A percentile compares a stretch with the other conserved stretches of the same genome.
Evolutionary conservation across 257 asterid species (phyloP).

Genomic region (Solanum bulbocastanum): DNA sequence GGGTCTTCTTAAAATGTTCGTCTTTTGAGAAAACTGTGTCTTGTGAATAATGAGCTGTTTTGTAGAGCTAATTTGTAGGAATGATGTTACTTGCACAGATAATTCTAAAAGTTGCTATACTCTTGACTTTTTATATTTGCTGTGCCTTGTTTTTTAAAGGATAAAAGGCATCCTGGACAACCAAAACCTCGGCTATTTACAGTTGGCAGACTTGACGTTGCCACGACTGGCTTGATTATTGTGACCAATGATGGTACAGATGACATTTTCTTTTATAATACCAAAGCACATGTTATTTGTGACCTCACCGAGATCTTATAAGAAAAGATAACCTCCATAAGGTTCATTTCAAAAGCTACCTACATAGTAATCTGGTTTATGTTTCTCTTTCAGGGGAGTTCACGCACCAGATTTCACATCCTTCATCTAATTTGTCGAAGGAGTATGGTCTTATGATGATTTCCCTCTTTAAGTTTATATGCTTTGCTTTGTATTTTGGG

Average conservation of each 20-base stretch:
- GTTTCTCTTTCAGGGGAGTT: constrained; percentile 64
- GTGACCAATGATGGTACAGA: constrained; percentile 91
- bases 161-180: constrained; percentile 54
- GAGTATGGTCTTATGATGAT: constrained; percentile 48
- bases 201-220: constrained; percentile 98
- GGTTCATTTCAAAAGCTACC: neutral
- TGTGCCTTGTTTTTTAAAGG: constrained; percentile 25
- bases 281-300: neutral
- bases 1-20: neutral
- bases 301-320: neutral
- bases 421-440: constrained; percentile 84
- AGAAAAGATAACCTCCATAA: neutral
- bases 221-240: constrained; percentile 82
- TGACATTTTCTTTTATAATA: neutral
- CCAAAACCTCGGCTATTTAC: constrained; percentile 88
- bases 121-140: neutral
- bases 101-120: neutral
- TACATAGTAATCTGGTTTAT: neutral
- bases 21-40: neutral
- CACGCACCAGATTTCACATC: constrained; percentile 85
- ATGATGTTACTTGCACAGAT: neutral
- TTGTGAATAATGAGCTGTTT: neutral
- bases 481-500: neutral
- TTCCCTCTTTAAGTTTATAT: neutral
- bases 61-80: neutral